These are phyloP conservation scores for Prunus campanulata DNA, from an alignment of 306 rosid species.

Conservation along the genomic window DNA sequence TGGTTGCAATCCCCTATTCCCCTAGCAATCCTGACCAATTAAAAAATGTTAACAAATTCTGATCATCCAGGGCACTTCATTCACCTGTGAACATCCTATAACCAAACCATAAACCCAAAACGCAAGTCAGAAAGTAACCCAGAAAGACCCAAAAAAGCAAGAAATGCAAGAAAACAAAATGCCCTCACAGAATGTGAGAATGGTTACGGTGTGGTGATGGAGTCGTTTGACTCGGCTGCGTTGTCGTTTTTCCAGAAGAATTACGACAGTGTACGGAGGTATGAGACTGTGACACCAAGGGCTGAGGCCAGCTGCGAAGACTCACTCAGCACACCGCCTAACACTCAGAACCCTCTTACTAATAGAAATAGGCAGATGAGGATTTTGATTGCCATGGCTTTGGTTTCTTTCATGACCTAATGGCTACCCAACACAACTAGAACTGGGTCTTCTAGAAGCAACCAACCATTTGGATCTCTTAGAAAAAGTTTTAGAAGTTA, in stretches of 20 bases:
- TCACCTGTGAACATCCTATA: too few relatives aligned
- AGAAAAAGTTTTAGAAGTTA: too few relatives aligned
- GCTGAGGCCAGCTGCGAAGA: conserved; percentile 19
- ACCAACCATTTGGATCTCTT: background rate
- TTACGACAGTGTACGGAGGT: background rate
- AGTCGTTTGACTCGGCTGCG: conserved; percentile 2
- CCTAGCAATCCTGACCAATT: too few relatives aligned
- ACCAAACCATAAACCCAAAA: too few relatives aligned
- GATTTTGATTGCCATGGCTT: conserved; percentile 27
- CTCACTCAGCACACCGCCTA: background rate
- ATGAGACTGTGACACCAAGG: conserved; percentile 11
- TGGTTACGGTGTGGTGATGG: background rate
- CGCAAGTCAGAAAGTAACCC: too few relatives aligned
- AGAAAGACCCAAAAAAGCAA: too few relatives aligned
- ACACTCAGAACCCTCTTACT: background rate
- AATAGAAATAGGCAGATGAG: conserved; percentile 19
- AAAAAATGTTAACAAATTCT: too few relatives aligned
- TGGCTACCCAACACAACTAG: background rate
- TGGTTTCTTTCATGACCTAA: background rate
- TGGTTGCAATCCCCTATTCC: too few relatives aligned
- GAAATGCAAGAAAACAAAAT: background rate
- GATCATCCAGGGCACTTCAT: too few relatives aligned
- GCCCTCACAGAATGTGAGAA: background rate
- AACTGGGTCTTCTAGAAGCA: background rate
- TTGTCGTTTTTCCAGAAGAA: background rate